A percentile compares a stretch with the other conserved stretches of the same genome.
These are phyloP conservation scores for Komagataella mondaviorum DNA, from an alignment of 805 yeast genomes.

Conservation along the genomic window DNA sequence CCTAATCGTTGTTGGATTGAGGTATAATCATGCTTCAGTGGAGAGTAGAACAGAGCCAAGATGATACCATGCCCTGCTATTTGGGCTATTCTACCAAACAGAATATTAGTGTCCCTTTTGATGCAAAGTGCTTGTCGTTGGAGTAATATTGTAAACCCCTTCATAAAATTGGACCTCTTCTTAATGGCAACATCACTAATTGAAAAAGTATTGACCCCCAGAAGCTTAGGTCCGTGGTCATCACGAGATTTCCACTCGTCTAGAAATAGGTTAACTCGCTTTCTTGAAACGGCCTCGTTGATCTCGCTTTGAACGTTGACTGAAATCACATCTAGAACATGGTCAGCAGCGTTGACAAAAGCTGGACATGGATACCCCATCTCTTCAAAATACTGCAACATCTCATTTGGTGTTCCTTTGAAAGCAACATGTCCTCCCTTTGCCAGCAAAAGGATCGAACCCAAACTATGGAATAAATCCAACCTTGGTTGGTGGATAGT, in stretches of 20 bases:
- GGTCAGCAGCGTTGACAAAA: constrained; percentile 62
- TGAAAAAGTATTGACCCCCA: constrained; percentile 2
- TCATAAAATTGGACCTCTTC: constrained; percentile 16
- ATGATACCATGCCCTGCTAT: constrained; percentile 50
- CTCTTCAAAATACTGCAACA: constrained; percentile 32
- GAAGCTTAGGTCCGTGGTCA: constrained; percentile 12
- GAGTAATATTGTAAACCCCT: constrained; percentile 20
- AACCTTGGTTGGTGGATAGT: constrained; percentile 81
- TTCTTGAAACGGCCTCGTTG: constrained; percentile 25
- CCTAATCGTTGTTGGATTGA: constrained; percentile 65
- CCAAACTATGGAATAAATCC: constrained; percentile 51
- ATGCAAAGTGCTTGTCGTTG: constrained; percentile 27
- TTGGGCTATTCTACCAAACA: constrained; percentile 54
- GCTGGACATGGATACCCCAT: constrained; percentile 46
- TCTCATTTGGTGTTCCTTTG: constrained; percentile 36
- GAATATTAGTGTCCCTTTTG: constrained; percentile 39
- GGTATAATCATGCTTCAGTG: constrained; percentile 28
- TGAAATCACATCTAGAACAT: constrained; percentile 56
- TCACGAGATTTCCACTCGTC: constrained; percentile 20
- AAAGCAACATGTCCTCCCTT: constrained; percentile 62
- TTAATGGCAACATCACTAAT: constrained; percentile 6
- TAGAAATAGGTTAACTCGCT: constrained; percentile 25
- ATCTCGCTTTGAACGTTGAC: constrained; percentile 30
- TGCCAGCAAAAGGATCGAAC: constrained; percentile 57
- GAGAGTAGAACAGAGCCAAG: constrained; percentile 55